Percentiles rank a stretch among this genome's conserved stretches.
These are phyloP conservation scores for Oryza glumipatula DNA, from an alignment of 176 grass and related monocot species.

Conservation along the genomic window DNA sequence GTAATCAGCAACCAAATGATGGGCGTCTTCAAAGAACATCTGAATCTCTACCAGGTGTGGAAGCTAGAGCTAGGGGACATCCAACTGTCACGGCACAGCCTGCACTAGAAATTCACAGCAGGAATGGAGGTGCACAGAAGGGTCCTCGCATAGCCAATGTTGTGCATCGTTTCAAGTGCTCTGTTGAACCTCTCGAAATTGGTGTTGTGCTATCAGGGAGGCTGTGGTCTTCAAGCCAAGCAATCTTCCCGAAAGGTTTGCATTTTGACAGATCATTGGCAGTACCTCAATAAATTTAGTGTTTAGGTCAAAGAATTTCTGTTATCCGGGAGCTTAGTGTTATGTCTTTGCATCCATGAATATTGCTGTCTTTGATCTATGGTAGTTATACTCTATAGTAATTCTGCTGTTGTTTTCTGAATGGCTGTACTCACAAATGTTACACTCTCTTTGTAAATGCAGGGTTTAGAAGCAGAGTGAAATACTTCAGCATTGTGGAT, in stretches of 20 bases:
- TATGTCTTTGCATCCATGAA: not conserved
- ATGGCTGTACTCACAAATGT: conserved; percentile 7
- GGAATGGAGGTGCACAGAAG: conserved; percentile 58
- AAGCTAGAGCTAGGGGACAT: conserved; percentile 49
- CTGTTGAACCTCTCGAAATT: conserved; percentile 85
- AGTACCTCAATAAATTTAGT: conserved; percentile 4
- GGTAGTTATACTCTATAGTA: not conserved
- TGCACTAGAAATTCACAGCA: conserved; percentile 53
- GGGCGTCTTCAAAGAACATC: conserved; percentile 41
- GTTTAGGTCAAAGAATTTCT: not conserved
- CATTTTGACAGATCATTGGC: conserved; percentile 33
- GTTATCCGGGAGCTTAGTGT: not conserved
- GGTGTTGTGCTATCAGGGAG: conserved; percentile 72
- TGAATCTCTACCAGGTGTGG: conserved; percentile 25
- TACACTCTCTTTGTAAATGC: conserved; percentile 34
- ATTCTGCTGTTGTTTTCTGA: conserved; percentile 20
- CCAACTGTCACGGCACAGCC: conserved; percentile 32
- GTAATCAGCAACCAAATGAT: conserved; percentile 45
- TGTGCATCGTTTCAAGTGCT: conserved; percentile 72
- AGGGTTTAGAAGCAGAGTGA: conserved; percentile 95
- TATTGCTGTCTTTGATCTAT: conserved; percentile 4
- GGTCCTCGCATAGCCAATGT: conserved; percentile 90
- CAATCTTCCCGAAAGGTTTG: conserved; percentile 92
- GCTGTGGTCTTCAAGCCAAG: conserved; percentile 72
- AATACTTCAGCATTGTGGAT: conserved; percentile 77